These are phyloP conservation scores for Rhizopogon rudus DNA, from an alignment of 768 basidiomycete genomes.

Conservation along the genomic window DNA sequence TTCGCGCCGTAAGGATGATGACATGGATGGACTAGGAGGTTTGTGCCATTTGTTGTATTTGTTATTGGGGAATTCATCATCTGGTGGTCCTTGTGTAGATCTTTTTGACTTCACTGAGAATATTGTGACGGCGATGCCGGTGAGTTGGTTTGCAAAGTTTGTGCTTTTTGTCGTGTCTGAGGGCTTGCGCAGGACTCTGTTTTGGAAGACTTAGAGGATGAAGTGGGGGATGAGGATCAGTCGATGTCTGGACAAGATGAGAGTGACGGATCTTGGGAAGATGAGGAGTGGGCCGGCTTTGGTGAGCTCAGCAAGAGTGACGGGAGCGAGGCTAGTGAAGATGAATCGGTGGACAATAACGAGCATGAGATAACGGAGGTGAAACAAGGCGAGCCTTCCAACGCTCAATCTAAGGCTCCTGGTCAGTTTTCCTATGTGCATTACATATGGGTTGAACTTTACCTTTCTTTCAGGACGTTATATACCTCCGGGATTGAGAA, in stretches of 20 bases:
- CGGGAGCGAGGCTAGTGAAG: slow-evolving; percentile 20
- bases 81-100: slow-evolving; percentile 30
- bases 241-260: neutral
- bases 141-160: neutral
- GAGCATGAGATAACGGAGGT: neutral
- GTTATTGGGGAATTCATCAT: neutral
- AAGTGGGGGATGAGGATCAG: neutral
- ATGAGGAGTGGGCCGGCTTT: slow-evolving; percentile 38
- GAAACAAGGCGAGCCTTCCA: neutral
- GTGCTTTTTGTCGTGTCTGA: neutral
- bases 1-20: slow-evolving; percentile 41
- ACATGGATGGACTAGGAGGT: slow-evolving; percentile 87
- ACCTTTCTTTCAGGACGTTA: slow-evolving; percentile 42
- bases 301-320: slow-evolving; percentile 6
- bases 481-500: slow-evolving; percentile 78
- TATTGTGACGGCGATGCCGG: neutral
- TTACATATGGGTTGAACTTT: neutral
- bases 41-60: slow-evolving; percentile 12
- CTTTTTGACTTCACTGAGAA: slow-evolving; percentile 47
- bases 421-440: neutral
- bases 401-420: neutral
- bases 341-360: neutral
- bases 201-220: neutral
- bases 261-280: slow-evolving; percentile 3
- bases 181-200: neutral